Evolutionary conservation across 108 stramenopile genomes (phyloP), one percentile per base, ranked within the genome.

Genomic region (Conticribra weissflogii): DNA sequence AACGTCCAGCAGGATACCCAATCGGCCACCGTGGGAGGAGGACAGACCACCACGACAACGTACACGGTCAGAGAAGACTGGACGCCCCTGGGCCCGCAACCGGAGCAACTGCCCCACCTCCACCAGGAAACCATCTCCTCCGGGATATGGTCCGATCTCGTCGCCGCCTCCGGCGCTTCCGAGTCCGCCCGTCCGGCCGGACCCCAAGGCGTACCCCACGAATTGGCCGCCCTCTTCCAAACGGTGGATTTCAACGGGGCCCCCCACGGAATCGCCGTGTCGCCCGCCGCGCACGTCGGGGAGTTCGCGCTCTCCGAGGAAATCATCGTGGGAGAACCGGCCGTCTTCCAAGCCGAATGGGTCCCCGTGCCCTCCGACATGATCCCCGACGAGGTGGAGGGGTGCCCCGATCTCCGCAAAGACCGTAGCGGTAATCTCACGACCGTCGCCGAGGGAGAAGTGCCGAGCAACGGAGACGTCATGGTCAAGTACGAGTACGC

Each of bases 401-500:
- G 59, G 29, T 69, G 62, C 32, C 79, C 76, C 21, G 75, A 64
- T 19, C 62, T 81, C 1, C 36, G 71, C 0, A 84, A 81, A 28
- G 76, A 76, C 52, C 55, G 58, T 21, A 71, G 76, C 41, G 80
- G 80, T 28, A 78, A 77, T 33, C 79, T 84, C 8, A 79, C 78
- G 21, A 81, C 83, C 1, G 72, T 81, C 14, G 74, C 62, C 36
- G 80, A 84, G 45, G 80, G 80, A 3, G 71, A 77, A 21, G 62
- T 72, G 46, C 83, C 83, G 14, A 57, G 33, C 21, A 84, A 84
- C 55, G 83, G 83, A 9, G 79, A 84, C 28, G 59, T 76, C 34
- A 81, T 78, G 72, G 71, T 84, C 33, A 77, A 77, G 52, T 84
- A 68, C 49, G 83, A 84, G 47, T 81, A 78, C 47, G 55, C 55